Evolutionary conservation across 106 monocot species (phyloP), one percentile per base, ranked within the genome.

Genomic region (Amphibolis antarctica): DNA sequence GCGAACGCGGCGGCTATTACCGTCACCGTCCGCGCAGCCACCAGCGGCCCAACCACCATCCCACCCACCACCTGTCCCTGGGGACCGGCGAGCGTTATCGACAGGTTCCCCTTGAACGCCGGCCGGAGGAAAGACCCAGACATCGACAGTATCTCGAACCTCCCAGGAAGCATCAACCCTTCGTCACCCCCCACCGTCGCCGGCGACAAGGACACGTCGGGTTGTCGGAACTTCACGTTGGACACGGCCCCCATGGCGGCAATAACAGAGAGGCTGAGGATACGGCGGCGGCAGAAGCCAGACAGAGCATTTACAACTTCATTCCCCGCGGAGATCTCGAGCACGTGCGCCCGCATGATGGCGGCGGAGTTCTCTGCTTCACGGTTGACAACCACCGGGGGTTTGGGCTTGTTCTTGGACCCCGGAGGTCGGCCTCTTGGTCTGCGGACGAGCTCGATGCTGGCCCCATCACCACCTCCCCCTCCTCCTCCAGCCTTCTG

Each of bases 61-160:
- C 86, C 86, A 1, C 86, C 86, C 54, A 86, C 79, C 23, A 86
- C 78, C 77, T 86, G 79, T 54, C 82, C 86, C 55, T 71, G 70
- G 25, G 77, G 22, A 26, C 79, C 79, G 24, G 79, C 69, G 25
- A 86, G 27, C 28, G 82, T 74, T 7, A 86, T 48, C 28, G 82
- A 27, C 53, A 86, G 74, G 20, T 28, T 50, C 36, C 28, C 18
- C 14, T 43, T 29, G 42, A 49, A 30, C 14, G 25, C 14, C 14
- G 70, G 30, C 12, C 63, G 71, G 23, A 71, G 25, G 22, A 71
- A 22, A n/a, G 54, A 45, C 10, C 53, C 71, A 5, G 53, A 47
- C 10, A 71, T 56, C 14, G 63, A 71, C 53, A 71, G 62, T 14
- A 63, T 53, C 42, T 71, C 62, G 71, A 71, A 71, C 62, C 63